Evolutionary conservation across 345 rosid species (phyloP).

Genomic region (Litchi chinensis): DNA sequence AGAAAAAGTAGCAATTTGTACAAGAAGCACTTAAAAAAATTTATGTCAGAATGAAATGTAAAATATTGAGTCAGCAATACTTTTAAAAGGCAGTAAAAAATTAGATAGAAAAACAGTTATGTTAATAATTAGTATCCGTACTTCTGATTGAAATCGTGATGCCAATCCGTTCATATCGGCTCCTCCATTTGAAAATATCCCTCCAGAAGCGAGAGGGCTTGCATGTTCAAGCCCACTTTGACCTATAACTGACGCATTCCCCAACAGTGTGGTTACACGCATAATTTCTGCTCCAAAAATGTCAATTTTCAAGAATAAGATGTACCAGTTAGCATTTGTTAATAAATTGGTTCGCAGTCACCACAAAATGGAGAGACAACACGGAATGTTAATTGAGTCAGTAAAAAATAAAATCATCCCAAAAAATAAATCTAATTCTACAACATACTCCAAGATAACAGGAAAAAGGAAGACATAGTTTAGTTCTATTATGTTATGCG

Average conservation of each 20-base stretch:
- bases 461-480: conserved; percentile 18
- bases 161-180: conserved; percentile 92
- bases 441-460: conserved; percentile 26
- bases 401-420: conserved; percentile 44
- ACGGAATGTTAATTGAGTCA: conserved; percentile 55
- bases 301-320: conserved; percentile 96
- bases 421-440: conserved; percentile 29
- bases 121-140: conserved; percentile 98
- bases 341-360: conserved; percentile 65
- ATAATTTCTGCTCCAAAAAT: conserved; percentile 96
- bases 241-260: conserved; percentile 98
- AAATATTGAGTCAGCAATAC: conserved; percentile 56
- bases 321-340: conserved; percentile 89
- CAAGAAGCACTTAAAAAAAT: conserved; percentile 48
- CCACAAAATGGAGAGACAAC: conserved; percentile 56
- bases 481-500: conserved; percentile 7
- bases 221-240: conserved; percentile 96
- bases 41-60: conserved; percentile 54
- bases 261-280: conserved; percentile 99
- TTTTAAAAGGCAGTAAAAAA: conserved; percentile 56
- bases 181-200: conserved; percentile 92
- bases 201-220: conserved; percentile 91
- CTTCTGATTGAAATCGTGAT: conserved; percentile 97
- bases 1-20: conserved; percentile 29
- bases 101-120: conserved; percentile 77